A percentile compares a stretch with the other conserved stretches of the same genome.
Conservation (phyloP, 257 asterid species). For the Nicotiana sylvestris region DNA sequence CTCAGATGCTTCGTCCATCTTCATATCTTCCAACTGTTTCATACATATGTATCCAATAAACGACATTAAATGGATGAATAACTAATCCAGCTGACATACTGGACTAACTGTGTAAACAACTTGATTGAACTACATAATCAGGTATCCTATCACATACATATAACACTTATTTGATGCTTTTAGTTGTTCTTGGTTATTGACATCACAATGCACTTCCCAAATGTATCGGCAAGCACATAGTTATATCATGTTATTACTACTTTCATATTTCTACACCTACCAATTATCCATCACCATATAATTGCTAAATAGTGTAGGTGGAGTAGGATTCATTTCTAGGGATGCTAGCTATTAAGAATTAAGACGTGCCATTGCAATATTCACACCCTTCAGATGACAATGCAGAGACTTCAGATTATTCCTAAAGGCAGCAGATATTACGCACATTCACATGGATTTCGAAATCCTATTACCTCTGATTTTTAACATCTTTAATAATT, state of each 20-base stretch:
- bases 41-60: conserved; percentile 18
- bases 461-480: not conserved
- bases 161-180: too few species aligned
- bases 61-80: not conserved
- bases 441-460: not conserved
- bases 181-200: too few species aligned
- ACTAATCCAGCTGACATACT: not conserved
- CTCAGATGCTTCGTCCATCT: conserved; percentile 89
- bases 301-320: not conserved
- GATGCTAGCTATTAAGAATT: not conserved
- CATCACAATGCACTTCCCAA: too few species aligned
- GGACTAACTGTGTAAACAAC: not conserved
- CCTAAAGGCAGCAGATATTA: not conserved
- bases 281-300: not conserved
- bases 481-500: not conserved
- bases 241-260: not conserved
- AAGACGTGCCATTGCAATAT: not conserved
- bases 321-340: not conserved
- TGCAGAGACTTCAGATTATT: not conserved
- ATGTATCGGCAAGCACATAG: too few species aligned
- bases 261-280: not conserved
- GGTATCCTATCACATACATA: too few species aligned
- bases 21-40: conserved; percentile 82
- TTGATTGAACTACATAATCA: not conserved
- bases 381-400: not conserved